phyloP scores from a whole-genome alignment of 2,329 filamentous ascomycete genomes.

The Aspergillus calidoustus region DNA sequence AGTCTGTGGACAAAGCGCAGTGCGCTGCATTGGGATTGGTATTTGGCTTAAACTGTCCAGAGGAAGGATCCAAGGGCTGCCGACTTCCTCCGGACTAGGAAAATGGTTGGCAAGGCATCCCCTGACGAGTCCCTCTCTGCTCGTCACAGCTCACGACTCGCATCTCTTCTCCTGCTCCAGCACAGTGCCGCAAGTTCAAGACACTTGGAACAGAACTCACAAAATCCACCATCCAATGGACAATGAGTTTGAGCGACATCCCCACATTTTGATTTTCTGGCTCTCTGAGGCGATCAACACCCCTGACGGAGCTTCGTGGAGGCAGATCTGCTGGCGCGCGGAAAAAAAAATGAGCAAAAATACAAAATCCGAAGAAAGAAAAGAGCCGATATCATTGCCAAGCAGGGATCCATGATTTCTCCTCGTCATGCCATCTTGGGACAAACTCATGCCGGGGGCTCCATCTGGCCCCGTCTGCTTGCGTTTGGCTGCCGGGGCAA shows the following conservation, averaged over 20 bases:
- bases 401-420: neutral
- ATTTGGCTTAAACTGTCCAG: slow-evolving; percentile 12
- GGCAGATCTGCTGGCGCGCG: neutral
- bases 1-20: slow-evolving; percentile 3
- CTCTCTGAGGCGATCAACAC: slow-evolving; percentile 7
- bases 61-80: slow-evolving; percentile 1
- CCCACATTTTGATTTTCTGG: neutral
- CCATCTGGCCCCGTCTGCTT: slow-evolving; percentile 3
- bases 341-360: neutral
- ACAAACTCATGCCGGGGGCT: slow-evolving; percentile 14
- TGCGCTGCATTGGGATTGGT: neutral
- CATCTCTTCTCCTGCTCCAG: neutral
- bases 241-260: slow-evolving; percentile 4
- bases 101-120: slow-evolving; percentile 8
- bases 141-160: neutral
- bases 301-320: slow-evolving; percentile 2
- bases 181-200: neutral
- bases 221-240: neutral
- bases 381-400: neutral
- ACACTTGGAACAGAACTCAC: neutral
- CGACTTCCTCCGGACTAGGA: slow-evolving; percentile 18
- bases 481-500: slow-evolving; percentile 14
- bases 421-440: slow-evolving; percentile 27
- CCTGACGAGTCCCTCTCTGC: neutral
- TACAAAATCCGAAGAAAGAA: neutral